Conservation (phyloP, 2,329 filamentous ascomycete genomes). For the Hypoxylon sp. region DNA sequence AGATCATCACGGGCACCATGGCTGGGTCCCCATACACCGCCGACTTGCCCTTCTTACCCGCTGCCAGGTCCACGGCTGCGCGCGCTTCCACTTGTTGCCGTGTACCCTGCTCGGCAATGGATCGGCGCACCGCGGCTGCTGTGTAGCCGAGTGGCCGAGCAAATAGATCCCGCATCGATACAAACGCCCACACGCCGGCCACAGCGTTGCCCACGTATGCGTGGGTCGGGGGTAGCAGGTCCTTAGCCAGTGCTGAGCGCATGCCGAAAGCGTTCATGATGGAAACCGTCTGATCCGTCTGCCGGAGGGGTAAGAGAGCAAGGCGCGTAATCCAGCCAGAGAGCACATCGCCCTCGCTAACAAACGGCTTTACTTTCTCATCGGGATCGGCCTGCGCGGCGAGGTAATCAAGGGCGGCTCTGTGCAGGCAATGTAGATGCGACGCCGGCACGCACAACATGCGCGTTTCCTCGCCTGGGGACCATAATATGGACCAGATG, state of each 20-base stretch:
- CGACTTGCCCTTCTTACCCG: constrained; percentile 24
- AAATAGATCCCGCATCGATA: constrained; percentile 46
- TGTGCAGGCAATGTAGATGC: constrained; percentile 52
- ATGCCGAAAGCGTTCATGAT: constrained; percentile 60
- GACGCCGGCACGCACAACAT: constrained; percentile 58
- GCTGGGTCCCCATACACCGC: constrained; percentile 43
- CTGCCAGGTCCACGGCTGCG: constrained; percentile 29
- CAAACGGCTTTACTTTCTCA: constrained; percentile 52
- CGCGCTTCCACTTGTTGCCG: constrained; percentile 46
- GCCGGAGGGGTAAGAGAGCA: constrained; percentile 45
- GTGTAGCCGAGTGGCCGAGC: constrained; percentile 39
- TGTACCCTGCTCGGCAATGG: constrained; percentile 56
- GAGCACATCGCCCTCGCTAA: constrained; percentile 64
- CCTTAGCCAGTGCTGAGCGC: constrained; percentile 51
- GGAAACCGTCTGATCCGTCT: constrained; percentile 52
- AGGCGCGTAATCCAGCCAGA: constrained; percentile 59
- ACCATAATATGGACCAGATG: constrained; percentile 54
- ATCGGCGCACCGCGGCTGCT: constrained; percentile 51
- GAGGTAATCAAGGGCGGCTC: constrained; percentile 53
- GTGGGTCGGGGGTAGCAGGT: constrained; percentile 50
- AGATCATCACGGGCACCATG: constrained; percentile 51
- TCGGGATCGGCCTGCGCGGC: constrained; percentile 28
- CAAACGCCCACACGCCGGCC: constrained; percentile 41
- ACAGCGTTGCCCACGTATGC: constrained; percentile 48
- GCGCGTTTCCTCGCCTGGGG: constrained; percentile 53